Evolutionary conservation across 2,329 filamentous ascomycete species (phyloP).

Genomic region (Rosellinia necatrix): DNA sequence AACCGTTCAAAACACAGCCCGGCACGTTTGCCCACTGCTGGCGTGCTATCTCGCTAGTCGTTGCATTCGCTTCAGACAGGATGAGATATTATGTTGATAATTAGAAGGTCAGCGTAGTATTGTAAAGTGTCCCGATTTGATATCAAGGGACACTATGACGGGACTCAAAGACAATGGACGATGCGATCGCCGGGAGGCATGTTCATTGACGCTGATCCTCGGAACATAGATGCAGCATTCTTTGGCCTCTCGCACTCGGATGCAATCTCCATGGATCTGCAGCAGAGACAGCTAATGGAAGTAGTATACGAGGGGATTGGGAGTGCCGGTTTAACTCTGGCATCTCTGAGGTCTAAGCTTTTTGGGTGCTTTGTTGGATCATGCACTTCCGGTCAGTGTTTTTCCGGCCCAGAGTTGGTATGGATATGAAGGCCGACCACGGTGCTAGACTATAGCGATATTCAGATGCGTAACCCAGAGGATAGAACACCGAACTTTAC

Average conservation of each 20-base stretch:
- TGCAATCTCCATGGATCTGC: conserved; percentile 31
- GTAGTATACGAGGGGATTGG: conserved; percentile 38
- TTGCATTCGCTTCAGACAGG: no score
- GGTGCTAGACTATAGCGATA: background rate
- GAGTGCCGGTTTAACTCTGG: conserved; percentile 33
- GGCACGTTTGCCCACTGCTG: no score
- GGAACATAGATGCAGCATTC: conserved; percentile 43
- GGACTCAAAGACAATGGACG: conserved; percentile 41
- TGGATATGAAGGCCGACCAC: no score
- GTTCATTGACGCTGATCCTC: conserved; percentile 44
- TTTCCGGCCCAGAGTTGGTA: no score
- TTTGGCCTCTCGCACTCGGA: conserved; percentile 29
- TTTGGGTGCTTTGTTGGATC: conserved; percentile 34
- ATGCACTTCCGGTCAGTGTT: conserved; percentile 1
- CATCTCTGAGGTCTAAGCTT: conserved; percentile 18
- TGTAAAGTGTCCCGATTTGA: conserved; percentile 42
- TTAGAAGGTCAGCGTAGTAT: no score
- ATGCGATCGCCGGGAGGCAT: conserved; percentile 44
- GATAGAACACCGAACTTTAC: background rate
- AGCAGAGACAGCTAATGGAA: conserved; percentile 37
- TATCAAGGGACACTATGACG: conserved; percentile 44
- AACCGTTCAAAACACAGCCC: no score
- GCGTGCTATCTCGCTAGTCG: no score
- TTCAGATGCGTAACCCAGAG: background rate
- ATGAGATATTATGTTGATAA: no score